A percentile compares a stretch with the other conserved stretches of the same genome.
Evolutionary conservation across 1,139 yeast genomes (phyloP).

Genomic region (Pichia sp.): DNA sequence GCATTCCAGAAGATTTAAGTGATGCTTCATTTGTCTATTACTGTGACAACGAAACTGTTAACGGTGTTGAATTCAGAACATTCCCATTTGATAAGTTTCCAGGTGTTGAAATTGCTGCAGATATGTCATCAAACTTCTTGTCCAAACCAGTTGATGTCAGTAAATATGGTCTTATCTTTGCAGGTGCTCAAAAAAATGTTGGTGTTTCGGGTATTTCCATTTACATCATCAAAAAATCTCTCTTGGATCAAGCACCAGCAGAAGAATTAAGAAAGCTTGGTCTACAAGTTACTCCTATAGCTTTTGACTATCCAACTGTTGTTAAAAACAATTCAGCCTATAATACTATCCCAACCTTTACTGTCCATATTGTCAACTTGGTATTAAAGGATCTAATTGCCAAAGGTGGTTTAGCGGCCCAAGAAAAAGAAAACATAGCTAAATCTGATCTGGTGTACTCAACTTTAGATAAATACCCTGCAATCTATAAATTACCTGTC

Average conservation of each 20-base stretch:
- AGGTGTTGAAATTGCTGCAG: conserved; percentile 81
- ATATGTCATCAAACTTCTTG: conserved; percentile 88
- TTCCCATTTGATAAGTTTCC: conserved; percentile 54
- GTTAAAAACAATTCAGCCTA: conserved; percentile 87
- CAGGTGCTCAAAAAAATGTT: conserved; percentile 98
- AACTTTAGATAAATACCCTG: conserved; percentile 62
- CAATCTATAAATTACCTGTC: conserved; percentile 64
- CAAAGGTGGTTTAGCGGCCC: conserved; percentile 57
- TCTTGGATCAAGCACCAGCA: conserved; percentile 65
- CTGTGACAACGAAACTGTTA: conserved; percentile 95
- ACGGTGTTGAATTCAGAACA: conserved; percentile 79
- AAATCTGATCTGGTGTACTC: conserved; percentile 40
- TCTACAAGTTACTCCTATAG: conserved; percentile 80
- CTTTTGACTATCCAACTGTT: conserved; percentile 81
- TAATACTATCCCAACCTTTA: conserved; percentile 91
- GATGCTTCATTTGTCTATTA: conserved; percentile 75
- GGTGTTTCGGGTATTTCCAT: conserved; percentile 94
- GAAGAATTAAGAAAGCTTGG: conserved; percentile 54
- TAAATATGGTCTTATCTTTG: conserved; percentile 80
- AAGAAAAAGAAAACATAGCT: conserved; percentile 50
- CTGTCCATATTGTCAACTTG: conserved; percentile 77
- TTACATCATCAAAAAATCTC: conserved; percentile 77
- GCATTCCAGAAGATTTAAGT: conserved; percentile 39
- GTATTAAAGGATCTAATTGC: conserved; percentile 60
- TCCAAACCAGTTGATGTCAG: conserved; percentile 77